Percentiles rank a stretch among this genome's conserved stretches.
phyloP scores from a whole-genome alignment of 2,329 filamentous ascomycete species.

The Sclerotinia sclerotiorum region DNA sequence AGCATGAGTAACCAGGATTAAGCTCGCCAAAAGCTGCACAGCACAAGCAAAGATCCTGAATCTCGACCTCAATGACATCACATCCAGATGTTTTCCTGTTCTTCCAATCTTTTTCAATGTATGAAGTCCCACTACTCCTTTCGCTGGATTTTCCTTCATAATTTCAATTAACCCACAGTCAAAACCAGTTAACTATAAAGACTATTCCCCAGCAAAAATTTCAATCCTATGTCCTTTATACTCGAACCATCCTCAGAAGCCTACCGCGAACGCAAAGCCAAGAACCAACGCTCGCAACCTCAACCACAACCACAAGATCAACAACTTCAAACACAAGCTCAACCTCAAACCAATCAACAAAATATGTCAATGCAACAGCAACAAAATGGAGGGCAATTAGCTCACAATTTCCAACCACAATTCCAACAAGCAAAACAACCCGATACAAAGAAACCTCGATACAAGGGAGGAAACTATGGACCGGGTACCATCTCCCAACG shows the following conservation, averaged over 20 bases:
- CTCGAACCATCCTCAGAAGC: slow-evolving; percentile 21
- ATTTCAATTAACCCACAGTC: not conserved
- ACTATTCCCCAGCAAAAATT: not conserved
- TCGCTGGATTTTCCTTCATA: slow-evolving; percentile 4
- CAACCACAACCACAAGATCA: slow-evolving; percentile 14
- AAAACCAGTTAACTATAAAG: slow-evolving; percentile 9
- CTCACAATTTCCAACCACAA: slow-evolving; percentile 15
- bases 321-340: slow-evolving; percentile 6
- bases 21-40: slow-evolving; percentile 10
- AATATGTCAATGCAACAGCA: slow-evolving; percentile 19
- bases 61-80: slow-evolving; percentile 23
- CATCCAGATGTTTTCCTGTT: slow-evolving; percentile 19
- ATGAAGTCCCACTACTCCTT: not conserved
- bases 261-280: slow-evolving; percentile 21
- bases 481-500: slow-evolving; percentile 21
- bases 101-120: slow-evolving; percentile 14
- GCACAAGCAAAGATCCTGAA: slow-evolving; percentile 20
- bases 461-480: slow-evolving; percentile 23
- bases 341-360: not conserved
- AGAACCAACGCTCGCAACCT: slow-evolving; percentile 14
- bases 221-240: slow-evolving; percentile 14
- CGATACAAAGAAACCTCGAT: slow-evolving; percentile 14
- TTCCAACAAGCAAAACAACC: slow-evolving; percentile 19
- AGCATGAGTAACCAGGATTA: slow-evolving; percentile 17
- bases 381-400: slow-evolving; percentile 1